A percentile compares a stretch with the other conserved stretches of the same genome.
phyloP scores from a whole-genome alignment of 2,329 filamentous ascomycete genomes.

The Exophiala bonariae region DNA sequence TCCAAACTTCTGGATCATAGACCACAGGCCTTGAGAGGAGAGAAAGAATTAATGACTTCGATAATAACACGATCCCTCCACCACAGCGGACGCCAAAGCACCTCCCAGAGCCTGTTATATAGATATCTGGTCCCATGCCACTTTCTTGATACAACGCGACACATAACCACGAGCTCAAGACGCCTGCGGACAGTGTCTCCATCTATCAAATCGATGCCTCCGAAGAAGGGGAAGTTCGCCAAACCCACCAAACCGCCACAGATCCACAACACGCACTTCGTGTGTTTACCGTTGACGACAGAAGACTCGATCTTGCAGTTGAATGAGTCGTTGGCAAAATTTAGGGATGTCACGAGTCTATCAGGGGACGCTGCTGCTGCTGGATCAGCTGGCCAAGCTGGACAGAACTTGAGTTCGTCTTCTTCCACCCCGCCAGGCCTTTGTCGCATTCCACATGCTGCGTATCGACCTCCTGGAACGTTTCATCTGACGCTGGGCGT shows the following conservation, averaged over 20 bases:
- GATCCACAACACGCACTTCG: neutral
- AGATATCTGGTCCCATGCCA: too few species aligned
- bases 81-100: too few species aligned
- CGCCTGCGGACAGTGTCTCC: too few species aligned
- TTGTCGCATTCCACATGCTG: constrained; percentile 59
- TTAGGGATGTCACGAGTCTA: neutral
- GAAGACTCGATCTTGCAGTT: neutral
- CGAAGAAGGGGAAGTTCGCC: constrained; percentile 1
- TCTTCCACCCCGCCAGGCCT: neutral
- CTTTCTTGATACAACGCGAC: too few species aligned
- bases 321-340: neutral
- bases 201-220: neutral
- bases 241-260: neutral
- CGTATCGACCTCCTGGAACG: constrained; percentile 74
- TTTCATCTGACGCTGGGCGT: constrained; percentile 85
- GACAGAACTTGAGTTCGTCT: too few species aligned
- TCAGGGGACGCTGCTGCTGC: neutral
- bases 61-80: too few species aligned
- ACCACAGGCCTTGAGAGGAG: too few species aligned
- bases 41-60: too few species aligned
- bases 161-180: too few species aligned
- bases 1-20: too few species aligned
- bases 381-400: too few species aligned
- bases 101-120: too few species aligned
- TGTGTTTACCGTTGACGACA: neutral